phyloP scores from a whole-genome alignment of 768 basidiomycete species.

The Tylopilus balloui region DNA sequence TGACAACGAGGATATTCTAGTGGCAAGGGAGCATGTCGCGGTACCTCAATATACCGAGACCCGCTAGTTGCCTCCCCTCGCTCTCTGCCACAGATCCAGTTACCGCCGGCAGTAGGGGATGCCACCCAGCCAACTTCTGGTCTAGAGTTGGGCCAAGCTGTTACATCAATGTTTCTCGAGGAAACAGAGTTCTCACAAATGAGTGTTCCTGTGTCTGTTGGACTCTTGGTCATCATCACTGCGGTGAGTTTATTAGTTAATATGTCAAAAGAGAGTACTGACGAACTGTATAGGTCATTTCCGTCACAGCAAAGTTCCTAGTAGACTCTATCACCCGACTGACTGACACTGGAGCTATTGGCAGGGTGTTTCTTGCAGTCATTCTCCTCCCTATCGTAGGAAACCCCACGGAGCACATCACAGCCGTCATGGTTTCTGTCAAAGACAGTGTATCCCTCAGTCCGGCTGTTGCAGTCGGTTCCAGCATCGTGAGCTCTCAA shows the following conservation, averaged over 20 bases:
- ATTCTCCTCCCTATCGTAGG: slow-evolving; percentile 90
- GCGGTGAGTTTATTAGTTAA: slow-evolving; percentile 42
- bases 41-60: slow-evolving; percentile 3
- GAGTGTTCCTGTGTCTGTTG: slow-evolving; percentile 50
- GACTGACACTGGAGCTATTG: slow-evolving; percentile 51
- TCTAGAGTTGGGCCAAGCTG: too few relatives aligned
- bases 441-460: slow-evolving; percentile 87
- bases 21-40: slow-evolving; percentile 7
- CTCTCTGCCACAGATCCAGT: slow-evolving; percentile 8
- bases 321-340: slow-evolving; percentile 81
- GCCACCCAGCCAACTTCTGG: too few relatives aligned
- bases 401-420: slow-evolving; percentile 88
- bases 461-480: slow-evolving; percentile 86
- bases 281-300: slow-evolving; percentile 39
- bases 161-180: too few relatives aligned
- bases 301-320: slow-evolving; percentile 58
- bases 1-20: slow-evolving; percentile 32
- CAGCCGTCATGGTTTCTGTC: slow-evolving; percentile 86
- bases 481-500: slow-evolving; percentile 58
- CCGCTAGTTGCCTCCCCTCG: slow-evolving; percentile 4
- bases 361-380: slow-evolving; percentile 80
- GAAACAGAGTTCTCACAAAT: slow-evolving; percentile 33
- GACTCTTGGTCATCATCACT: slow-evolving; percentile 54
- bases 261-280: neutral
- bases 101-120: too few relatives aligned